Evolutionary conservation across 208 protist genomes (phyloP), one percentile per base, ranked within the genome.

Genomic region (Phytomonas sp.): DNA sequence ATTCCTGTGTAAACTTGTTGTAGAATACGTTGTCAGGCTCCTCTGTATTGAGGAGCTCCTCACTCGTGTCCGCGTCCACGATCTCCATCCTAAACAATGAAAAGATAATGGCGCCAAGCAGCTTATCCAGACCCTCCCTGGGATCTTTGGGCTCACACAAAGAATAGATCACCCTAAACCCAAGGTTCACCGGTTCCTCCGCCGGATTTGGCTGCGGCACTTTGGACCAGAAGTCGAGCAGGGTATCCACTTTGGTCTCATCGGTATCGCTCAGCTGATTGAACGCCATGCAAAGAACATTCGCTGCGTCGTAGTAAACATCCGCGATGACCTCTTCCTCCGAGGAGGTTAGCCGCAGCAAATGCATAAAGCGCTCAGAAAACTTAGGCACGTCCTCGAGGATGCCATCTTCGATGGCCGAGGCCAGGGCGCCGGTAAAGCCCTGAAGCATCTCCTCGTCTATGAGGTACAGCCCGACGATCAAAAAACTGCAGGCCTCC

Each of bases 321-420:
- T 96, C 85, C 34, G 78, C 82, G 42, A 70, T 78, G 45, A 73
- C 74, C 75, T 82, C 81, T 73, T 92, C 78, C 63, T 87, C 79
- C 29, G 78, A 79, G n/a, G 88, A 91, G 59, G 81, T 86, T 65
- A 91, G 78, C 11, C 80, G 76, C 75, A 96, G 81, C 82, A 96
- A 92, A 37, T 63, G 69, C 79, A 94, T 91, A 66, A 92, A 94
- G 60, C 91, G 91, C 73, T 94, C 86, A 32, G 80, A 79, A 80
- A 93, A 94, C 83, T 90, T 91, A 26, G 91, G 91, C 32, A 89
- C 84, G 65, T 96, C 91, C 68, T 92, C 87, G 14, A 94, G 67
- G 29, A 93, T 49, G 26, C 87, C 88, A 40, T 96, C 91, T 74
- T 94, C 87, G 34, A 94, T 81, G 16, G 91, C 91, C 5, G 75